Conservation (phyloP, 345 rosid species). For the Pistacia atlantica region DNA sequence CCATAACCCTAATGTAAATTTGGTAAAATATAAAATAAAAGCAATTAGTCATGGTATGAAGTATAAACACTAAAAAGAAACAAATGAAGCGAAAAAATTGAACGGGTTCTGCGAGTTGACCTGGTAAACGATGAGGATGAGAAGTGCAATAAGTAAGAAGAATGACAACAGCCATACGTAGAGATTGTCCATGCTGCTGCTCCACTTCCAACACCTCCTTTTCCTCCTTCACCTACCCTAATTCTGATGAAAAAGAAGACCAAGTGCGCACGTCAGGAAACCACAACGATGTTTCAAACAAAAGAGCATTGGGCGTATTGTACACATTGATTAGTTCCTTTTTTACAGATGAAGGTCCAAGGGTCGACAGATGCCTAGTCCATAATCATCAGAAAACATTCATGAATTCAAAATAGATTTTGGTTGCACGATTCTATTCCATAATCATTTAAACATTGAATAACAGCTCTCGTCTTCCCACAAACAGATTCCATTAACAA, state of each 20-base stretch:
- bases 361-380: too few species aligned
- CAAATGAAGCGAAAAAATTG: background rate
- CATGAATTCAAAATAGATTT: too few species aligned
- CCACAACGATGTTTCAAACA: background rate
- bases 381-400: too few species aligned
- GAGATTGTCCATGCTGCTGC: conserved; percentile 75
- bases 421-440: too few species aligned
- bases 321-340: background rate
- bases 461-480: too few species aligned
- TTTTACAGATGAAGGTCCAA: background rate
- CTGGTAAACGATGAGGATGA: conserved; percentile 81
- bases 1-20: background rate
- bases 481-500: too few species aligned
- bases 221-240: background rate
- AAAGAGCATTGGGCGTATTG: background rate
- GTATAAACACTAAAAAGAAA: too few species aligned
- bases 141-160: conserved; percentile 74
- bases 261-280: background rate
- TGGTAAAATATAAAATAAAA: background rate
- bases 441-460: too few species aligned
- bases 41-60: background rate
- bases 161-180: conserved; percentile 80
- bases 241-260: background rate
- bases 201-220: conserved; percentile 26
- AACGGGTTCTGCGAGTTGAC: conserved; percentile 34